Conservation (phyloP, 306 rosid genomes). For the Prosopis cineraria region DNA sequence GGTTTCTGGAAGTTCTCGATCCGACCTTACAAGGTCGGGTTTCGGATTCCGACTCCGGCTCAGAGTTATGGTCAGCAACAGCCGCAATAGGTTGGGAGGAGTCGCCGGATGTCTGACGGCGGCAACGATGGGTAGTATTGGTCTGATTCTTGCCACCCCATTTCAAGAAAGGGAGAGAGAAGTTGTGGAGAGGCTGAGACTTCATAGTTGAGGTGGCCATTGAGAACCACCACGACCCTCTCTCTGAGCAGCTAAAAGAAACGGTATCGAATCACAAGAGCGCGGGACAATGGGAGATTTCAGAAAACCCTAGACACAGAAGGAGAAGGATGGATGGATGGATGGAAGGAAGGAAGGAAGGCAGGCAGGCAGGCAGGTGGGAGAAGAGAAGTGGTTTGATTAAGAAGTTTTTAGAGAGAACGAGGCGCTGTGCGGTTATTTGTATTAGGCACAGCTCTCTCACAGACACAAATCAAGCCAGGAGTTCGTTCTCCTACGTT, state of each 20-base stretch:
- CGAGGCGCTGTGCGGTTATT: conserved; percentile 7
- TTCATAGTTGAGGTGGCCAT: conserved; percentile 91
- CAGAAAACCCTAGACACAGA: conserved; percentile 7
- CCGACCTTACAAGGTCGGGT: conserved; percentile 44
- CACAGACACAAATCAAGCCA: background rate
- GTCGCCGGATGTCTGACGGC: conserved; percentile 53
- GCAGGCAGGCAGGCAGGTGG: background rate
- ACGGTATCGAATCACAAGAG: background rate
- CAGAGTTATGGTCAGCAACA: conserved; percentile 30
- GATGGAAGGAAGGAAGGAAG: background rate
- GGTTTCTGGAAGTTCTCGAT: conserved; percentile 56
- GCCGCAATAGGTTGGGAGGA: conserved; percentile 30
- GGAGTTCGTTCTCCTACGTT: background rate
- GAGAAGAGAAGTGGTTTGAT: background rate
- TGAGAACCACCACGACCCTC: conserved; percentile 13
- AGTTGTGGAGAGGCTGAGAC: conserved; percentile 91
- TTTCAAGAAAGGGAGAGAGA: conserved; percentile 68
- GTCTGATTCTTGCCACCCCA: conserved; percentile 84
- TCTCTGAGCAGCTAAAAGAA: background rate
- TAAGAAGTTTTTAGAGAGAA: conserved; percentile 11
- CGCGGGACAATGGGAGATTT: background rate
- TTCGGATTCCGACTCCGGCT: conserved; percentile 29
- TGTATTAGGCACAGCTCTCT: background rate
- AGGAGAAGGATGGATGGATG: background rate
- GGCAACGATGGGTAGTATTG: conserved; percentile 55